Evolutionary conservation across 495 filamentous ascomycete species (phyloP).

Genomic region (Endocarpon pusillum): DNA sequence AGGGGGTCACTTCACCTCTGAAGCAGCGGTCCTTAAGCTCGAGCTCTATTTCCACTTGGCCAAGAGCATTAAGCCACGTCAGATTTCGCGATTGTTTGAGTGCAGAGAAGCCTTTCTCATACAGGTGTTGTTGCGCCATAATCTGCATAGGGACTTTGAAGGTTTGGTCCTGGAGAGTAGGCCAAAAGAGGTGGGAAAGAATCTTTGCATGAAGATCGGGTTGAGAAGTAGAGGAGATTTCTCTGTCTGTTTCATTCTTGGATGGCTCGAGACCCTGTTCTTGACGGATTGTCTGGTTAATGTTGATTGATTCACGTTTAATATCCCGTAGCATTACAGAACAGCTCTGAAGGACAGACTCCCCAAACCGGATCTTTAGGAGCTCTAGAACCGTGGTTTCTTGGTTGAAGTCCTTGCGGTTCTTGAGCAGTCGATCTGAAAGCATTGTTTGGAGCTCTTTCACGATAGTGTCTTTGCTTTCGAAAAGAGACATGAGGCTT

Average conservation of each 20-base stretch:
- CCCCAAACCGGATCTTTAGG: slow-evolving; percentile 77
- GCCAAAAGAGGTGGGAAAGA: slow-evolving; percentile 90
- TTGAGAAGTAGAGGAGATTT: too few relatives aligned
- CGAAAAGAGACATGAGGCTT: slow-evolving; percentile 71
- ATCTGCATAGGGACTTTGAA: slow-evolving; percentile 57
- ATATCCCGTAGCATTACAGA: slow-evolving; percentile 89
- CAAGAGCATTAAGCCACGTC: slow-evolving; percentile 70
- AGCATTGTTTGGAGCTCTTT: slow-evolving; percentile 81
- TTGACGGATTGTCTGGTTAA: slow-evolving; percentile 46
- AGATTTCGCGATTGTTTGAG: slow-evolving; percentile 72
- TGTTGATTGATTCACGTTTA: slow-evolving; percentile 63
- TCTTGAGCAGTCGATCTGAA: slow-evolving; percentile 60
- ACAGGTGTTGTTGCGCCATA: slow-evolving; percentile 42
- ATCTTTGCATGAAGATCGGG: slow-evolving; percentile 63
- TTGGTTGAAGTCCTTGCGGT: slow-evolving; percentile 52
- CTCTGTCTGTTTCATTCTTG: slow-evolving; percentile 3
- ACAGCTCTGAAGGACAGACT: slow-evolving; percentile 67
- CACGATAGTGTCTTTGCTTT: slow-evolving; percentile 75
- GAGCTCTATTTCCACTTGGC: slow-evolving; percentile 63
- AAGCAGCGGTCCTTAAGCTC: slow-evolving; percentile 69
- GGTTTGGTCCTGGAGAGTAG: slow-evolving; percentile 55
- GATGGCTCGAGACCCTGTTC: slow-evolving; percentile 20
- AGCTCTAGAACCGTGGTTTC: slow-evolving; percentile 71
- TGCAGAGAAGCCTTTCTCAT: slow-evolving; percentile 57
- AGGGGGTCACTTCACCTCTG: slow-evolving; percentile 57